Percentiles rank a stretch among this genome's conserved stretches.
Conservation (phyloP, 2,329 filamentous ascomycete species). For the Fusarium subglutinans region DNA sequence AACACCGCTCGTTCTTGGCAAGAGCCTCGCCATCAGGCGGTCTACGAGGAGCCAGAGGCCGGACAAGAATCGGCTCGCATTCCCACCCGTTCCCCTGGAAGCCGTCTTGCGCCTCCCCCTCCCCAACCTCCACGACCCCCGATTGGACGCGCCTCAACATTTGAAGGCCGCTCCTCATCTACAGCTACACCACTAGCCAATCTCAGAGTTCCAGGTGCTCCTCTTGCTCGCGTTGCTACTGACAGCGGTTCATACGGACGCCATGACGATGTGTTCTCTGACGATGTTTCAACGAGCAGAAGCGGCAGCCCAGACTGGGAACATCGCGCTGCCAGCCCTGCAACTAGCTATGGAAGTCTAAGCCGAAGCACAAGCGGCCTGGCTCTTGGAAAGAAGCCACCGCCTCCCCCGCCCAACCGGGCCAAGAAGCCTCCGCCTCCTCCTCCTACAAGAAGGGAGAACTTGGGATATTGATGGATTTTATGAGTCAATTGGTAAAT, state of each 20-base stretch:
- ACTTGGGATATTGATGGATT: constrained; percentile 39
- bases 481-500: constrained; percentile 2
- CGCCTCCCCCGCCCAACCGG: constrained; percentile 61
- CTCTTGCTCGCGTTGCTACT: constrained; percentile 56
- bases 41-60: constrained; percentile 48
- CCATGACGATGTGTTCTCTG: constrained; percentile 56
- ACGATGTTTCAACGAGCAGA: constrained; percentile 62
- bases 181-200: constrained; percentile 38
- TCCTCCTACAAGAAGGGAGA: constrained; percentile 46
- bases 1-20: constrained; percentile 60
- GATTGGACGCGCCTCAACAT: constrained; percentile 52
- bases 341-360: constrained; percentile 65
- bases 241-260: constrained; percentile 41
- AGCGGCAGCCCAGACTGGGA: constrained; percentile 61
- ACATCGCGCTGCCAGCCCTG: constrained; percentile 62
- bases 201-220: constrained; percentile 44
- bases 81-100: constrained; percentile 53
- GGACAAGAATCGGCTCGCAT: constrained; percentile 51
- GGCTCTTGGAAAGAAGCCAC: constrained; percentile 60
- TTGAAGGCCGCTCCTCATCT: constrained; percentile 44
- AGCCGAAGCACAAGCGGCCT: constrained; percentile 54
- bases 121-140: constrained; percentile 50
- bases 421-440: constrained; percentile 53
- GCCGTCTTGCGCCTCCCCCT: constrained; percentile 47
- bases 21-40: constrained; percentile 47